phyloP scores from a whole-genome alignment of 2,329 filamentous ascomycete genomes.

The Metarhizium anisopliae region DNA sequence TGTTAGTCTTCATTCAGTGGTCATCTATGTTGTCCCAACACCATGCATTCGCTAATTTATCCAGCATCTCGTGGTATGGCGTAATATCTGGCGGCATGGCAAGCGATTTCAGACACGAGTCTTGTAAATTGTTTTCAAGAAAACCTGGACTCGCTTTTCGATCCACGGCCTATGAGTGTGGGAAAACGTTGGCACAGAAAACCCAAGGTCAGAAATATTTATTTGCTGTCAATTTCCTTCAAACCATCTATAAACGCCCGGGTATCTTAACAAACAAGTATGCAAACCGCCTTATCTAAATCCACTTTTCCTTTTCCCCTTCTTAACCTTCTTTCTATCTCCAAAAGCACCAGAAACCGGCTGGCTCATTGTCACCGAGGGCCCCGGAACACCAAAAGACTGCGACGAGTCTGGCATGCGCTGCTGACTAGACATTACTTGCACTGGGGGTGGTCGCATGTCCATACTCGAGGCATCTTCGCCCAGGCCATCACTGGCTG shows the following conservation, averaged over 20 bases:
- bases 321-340: conserved; percentile 33
- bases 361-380: conserved; percentile 35
- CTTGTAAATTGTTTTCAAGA: neutral
- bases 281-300: conserved; percentile 21
- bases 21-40: no score
- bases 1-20: no score
- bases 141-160: no score
- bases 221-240: neutral
- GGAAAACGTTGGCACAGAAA: no score
- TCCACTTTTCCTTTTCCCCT: conserved; percentile 32
- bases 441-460: conserved; percentile 12
- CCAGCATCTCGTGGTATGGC: neutral
- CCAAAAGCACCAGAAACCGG: conserved; percentile 37
- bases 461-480: conserved; percentile 9
- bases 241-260: neutral
- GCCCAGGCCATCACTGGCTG: conserved; percentile 4
- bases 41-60: no score
- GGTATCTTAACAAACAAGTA: neutral
- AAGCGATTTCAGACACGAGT: neutral
- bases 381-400: conserved; percentile 17
- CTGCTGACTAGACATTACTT: conserved; percentile 28
- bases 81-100: neutral
- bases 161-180: no score
- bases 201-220: no score
- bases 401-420: conserved; percentile 24